Base-by-base conservation (phyloP, 2,329 filamentous ascomycete genomes). In the Fusarium sp. region DNA sequence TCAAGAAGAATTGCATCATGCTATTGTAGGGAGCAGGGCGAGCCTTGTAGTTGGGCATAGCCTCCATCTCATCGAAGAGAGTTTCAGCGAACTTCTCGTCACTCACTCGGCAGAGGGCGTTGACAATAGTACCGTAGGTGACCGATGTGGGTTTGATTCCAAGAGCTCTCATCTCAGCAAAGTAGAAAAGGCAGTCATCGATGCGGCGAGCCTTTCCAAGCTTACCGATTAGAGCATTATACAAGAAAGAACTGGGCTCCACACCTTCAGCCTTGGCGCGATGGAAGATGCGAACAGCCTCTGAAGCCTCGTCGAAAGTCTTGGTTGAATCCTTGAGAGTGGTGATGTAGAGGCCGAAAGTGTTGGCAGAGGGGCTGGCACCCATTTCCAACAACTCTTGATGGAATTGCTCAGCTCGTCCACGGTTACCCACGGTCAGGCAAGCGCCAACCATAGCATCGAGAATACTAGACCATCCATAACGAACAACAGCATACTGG, bases 1-100 rank as follows among this genome's bases (percentile, higher is more conserved):
- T 97, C 71, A 98, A 85, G 87, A 98, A 99, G 83, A 97, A 98
- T 78, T 99, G 96, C 89, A 99, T 99, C 90, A 99, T 92, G 80
- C 93, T 97, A 84, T 99, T 97, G 85, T 99, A 99, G 1, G 96
- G 96, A 23, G 96, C 96, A 25, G 96, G 94, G 11, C 96, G 91
- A 39, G 96, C 93, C 84, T 97, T 98, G 87, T 99, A 99, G 83
- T 99, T 99, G 58, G 94, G 91, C 91, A 97, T 97, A 45, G 91
- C 89, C 83, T 99, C 96, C 96, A 99, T 99, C 83, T 99, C 96
- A 76, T 98, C 94, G 76, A 99, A 99, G 73, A 98, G 88, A 80
- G 98, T 94, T 76, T 97, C 96, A 27, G 96, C 96, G 77, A 97
- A 97, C 76, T 95, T 96, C 82, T 98, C 95, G 73, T 99, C 96